Base-by-base conservation (phyloP, 2,329 filamentous ascomycete species). In the Colletotrichum tanaceti region DNA sequence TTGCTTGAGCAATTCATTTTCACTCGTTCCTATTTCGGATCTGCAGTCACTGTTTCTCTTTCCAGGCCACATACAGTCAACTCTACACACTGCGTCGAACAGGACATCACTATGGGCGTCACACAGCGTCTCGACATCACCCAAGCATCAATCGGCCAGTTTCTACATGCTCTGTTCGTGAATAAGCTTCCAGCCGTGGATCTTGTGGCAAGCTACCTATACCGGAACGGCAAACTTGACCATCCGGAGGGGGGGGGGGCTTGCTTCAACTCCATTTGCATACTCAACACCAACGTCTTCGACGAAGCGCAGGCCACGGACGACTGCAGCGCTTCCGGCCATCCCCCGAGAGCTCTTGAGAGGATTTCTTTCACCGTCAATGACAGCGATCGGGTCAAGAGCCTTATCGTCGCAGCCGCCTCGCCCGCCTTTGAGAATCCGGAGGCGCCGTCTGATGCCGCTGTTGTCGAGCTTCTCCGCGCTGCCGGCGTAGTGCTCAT, bases 341-440 rank as follows among this genome's bases (percentile, higher is more conserved):
- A 10, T 5, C 53, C 77, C 0, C 14, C 49, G 0, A 43, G 64
- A 2, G 18, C 61, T 24, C 77, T 89, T 0, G 86, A 89, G 71
- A 85, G 87, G 1, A 87, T 89, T 7, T 86, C 86, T 0, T 88
- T 81, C 67, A 86, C 85, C 0, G 78, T 87, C 71, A 89, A 89
- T 73, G 87, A 89, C 72, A 85, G 81, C 72, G 88, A 85, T 77
- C 86, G 84, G 70, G 82, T 85, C 35, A 79, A 80, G 28, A 84
- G 84, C 1, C 82, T 88, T 79, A 86, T 82, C 0, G 83, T 85
- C 2, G 85, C 86, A 0, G 77, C 81, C 58, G 87, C 86, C 0
- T 88, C 86, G 0, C 84, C 85, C 2, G 87, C 87, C 0, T 86
- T 89, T 62, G 73, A 80, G 39, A 73, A 83, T 9, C 73, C 89